Evolutionary conservation across 352 stramenopile species (phyloP).

Genomic region (Globisporangium rhizosaccharum): DNA sequence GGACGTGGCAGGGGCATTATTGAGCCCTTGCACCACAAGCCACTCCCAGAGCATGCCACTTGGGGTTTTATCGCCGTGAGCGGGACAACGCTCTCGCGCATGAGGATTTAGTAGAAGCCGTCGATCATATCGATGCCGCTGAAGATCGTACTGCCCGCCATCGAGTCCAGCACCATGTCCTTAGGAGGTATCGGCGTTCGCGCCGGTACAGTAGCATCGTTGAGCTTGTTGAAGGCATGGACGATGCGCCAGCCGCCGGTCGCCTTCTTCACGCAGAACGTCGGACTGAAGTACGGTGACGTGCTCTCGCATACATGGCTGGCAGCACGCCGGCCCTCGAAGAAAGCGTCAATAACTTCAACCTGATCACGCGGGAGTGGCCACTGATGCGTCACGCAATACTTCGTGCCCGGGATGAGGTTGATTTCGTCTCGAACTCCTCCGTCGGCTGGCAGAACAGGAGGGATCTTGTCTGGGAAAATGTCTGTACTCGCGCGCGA

Average conservation of each 20-base stretch:
- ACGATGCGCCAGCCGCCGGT: slow-evolving; percentile 21
- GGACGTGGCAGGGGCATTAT: too few relatives aligned
- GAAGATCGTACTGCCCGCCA: slow-evolving; percentile 25
- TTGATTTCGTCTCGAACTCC: slow-evolving; percentile 25
- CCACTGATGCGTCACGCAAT: slow-evolving; percentile 23
- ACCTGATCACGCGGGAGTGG: slow-evolving; percentile 20
- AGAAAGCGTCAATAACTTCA: slow-evolving; percentile 17
- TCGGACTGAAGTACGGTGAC: slow-evolving; percentile 18
- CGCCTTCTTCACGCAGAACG: slow-evolving; percentile 24
- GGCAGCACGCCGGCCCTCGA: slow-evolving; percentile 6
- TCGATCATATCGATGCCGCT: slow-evolving; percentile 22
- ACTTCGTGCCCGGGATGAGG: slow-evolving; percentile 20
- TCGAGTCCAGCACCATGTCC: slow-evolving; percentile 19
- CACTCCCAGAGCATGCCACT: slow-evolving; percentile 23
- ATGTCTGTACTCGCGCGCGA: background rate
- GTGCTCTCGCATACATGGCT: slow-evolving; percentile 16
- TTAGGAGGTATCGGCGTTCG: slow-evolving; percentile 27
- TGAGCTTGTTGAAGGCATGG: slow-evolving; percentile 33
- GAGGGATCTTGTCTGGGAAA: slow-evolving; percentile 19
- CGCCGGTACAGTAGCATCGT: slow-evolving; percentile 19
- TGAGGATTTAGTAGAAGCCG: slow-evolving; percentile 29
- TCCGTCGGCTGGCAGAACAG: slow-evolving; percentile 5
- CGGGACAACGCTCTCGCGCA: slow-evolving; percentile 9
- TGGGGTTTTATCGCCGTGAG: slow-evolving; percentile 19
- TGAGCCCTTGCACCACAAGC: slow-evolving; percentile 8